These are phyloP conservation scores for Penicillium glabrum DNA, from an alignment of 2,329 filamentous ascomycete species.

Conservation along the genomic window DNA sequence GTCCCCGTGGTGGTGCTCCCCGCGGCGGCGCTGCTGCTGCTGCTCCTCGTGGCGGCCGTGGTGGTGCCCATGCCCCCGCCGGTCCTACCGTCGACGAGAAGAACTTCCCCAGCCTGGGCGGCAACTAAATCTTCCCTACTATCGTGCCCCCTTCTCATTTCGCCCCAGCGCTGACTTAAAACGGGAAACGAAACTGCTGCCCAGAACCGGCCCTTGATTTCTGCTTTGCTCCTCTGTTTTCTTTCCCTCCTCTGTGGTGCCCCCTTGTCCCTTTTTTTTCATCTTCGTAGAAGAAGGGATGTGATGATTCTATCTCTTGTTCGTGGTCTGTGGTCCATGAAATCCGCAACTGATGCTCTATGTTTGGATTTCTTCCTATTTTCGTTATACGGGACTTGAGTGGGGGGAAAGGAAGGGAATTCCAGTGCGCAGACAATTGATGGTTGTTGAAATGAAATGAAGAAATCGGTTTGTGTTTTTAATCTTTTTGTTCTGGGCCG, in stretches of 20 bases:
- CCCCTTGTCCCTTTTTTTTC: not conserved
- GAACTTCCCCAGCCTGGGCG: slow-evolving; percentile 48
- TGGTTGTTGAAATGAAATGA: slow-evolving; percentile 3
- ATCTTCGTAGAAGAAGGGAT: not conserved
- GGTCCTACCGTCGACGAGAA: slow-evolving; percentile 45
- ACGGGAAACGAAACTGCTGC: not conserved
- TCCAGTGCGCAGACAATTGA: not conserved
- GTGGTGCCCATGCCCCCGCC: slow-evolving; percentile 39
- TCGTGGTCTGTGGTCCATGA: slow-evolving; percentile 7
- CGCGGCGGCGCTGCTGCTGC: slow-evolving; percentile 37
- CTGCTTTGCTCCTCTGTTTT: not conserved
- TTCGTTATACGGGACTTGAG: not conserved
- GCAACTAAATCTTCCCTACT: slow-evolving; percentile 32
- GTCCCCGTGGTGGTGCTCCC: slow-evolving; percentile 43
- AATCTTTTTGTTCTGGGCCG: slow-evolving; percentile 2
- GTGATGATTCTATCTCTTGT: not conserved
- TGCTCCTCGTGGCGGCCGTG: slow-evolving; percentile 33
- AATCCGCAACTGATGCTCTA: slow-evolving; percentile 3
- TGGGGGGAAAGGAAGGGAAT: not conserved
- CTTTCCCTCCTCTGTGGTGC: not conserved
- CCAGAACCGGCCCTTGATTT: slow-evolving; percentile 5
- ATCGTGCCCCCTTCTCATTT: slow-evolving; percentile 1
- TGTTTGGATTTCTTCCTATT: slow-evolving; percentile 1
- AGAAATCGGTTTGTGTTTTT: slow-evolving; percentile 5
- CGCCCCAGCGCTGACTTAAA: slow-evolving; percentile 1